A percentile compares a stretch with the other conserved stretches of the same genome.
phyloP scores from a whole-genome alignment of 768 basidiomycete species.

The Hericium alpestre region DNA sequence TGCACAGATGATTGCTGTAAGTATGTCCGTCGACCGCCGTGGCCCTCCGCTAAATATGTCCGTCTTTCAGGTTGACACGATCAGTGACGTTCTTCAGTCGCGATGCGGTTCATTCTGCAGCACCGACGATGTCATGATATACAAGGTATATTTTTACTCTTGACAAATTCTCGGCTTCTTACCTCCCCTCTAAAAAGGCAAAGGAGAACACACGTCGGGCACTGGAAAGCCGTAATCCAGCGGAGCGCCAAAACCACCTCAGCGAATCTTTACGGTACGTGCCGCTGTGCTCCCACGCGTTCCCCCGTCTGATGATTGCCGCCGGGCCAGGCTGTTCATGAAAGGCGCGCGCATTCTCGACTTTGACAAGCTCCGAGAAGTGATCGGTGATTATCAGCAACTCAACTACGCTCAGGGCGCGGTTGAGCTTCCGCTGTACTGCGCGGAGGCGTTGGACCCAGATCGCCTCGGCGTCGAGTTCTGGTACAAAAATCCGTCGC shows the following conservation, averaged over 20 bases:
- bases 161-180: no score
- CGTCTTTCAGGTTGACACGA: constrained; percentile 72
- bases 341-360: constrained; percentile 82
- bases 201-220: constrained; percentile 90
- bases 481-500: constrained; percentile 43
- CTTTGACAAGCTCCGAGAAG: constrained; percentile 74
- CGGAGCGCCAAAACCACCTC: constrained; percentile 70
- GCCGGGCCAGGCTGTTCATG: constrained; percentile 57
- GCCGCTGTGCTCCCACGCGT: not conserved
- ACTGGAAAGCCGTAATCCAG: constrained; percentile 62
- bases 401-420: constrained; percentile 79
- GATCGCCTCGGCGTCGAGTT: constrained; percentile 67
- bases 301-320: not conserved
- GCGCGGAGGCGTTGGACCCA: constrained; percentile 69
- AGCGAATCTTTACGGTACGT: constrained; percentile 76
- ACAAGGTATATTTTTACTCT: constrained; percentile 52
- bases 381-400: constrained; percentile 82
- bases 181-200: constrained; percentile 38
- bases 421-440: constrained; percentile 74
- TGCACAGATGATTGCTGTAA: constrained; percentile 81
- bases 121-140: constrained; percentile 94
- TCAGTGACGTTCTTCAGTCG: constrained; percentile 89
- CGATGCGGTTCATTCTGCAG: constrained; percentile 97
- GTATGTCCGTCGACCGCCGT: constrained; percentile 19
- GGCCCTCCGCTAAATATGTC: not conserved